phyloP scores from a whole-genome alignment of 2,329 filamentous ascomycete genomes.

The Sporothrix schenckii region DNA sequence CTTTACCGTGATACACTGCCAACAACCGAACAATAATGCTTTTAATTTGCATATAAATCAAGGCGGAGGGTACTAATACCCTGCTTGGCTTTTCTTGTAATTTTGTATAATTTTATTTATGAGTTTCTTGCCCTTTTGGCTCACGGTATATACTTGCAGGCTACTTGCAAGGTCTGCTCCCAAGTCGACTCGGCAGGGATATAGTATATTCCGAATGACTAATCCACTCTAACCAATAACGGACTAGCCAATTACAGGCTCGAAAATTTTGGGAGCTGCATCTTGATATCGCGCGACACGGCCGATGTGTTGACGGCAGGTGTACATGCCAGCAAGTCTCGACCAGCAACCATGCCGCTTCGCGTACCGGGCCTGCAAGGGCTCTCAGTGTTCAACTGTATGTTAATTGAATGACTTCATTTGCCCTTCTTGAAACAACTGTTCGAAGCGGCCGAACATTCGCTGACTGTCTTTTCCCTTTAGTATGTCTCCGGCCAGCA shows the following conservation, averaged over 20 bases:
- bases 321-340: not conserved
- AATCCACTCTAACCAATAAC: constrained; percentile 20
- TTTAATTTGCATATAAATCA: not conserved
- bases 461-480: not conserved
- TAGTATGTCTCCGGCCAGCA: constrained; percentile 64
- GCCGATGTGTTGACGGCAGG: not conserved
- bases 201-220: constrained; percentile 25
- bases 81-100: not conserved
- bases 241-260: not conserved
- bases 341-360: constrained; percentile 62
- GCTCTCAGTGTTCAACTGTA: constrained; percentile 64
- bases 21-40: not conserved
- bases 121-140: not conserved
- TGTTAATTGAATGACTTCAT: constrained; percentile 44
- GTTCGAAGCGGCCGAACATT: constrained; percentile 30
- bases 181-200: constrained; percentile 6
- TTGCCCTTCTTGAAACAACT: constrained; percentile 23
- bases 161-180: not conserved
- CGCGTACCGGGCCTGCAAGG: constrained; percentile 65
- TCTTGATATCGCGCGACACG: constrained; percentile 29
- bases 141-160: no score
- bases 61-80: not conserved
- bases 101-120: not conserved
- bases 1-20: not conserved
- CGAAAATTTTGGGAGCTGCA: constrained; percentile 34